These are phyloP conservation scores for Aspergillus clavatus DNA, from an alignment of 2,329 filamentous ascomycete genomes.

Conservation along the genomic window DNA sequence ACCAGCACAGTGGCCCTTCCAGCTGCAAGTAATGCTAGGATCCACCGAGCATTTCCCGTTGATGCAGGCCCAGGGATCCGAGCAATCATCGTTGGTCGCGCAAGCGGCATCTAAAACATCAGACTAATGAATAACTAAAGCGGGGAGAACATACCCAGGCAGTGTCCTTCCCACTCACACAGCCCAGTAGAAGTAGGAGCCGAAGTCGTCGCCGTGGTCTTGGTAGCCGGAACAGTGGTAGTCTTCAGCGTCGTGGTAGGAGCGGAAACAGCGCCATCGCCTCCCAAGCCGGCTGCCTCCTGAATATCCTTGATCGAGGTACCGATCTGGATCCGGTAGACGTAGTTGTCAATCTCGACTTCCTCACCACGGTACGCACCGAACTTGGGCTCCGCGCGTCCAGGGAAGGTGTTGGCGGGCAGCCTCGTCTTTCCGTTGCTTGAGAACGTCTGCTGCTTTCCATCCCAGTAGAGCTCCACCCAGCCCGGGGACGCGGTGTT, in stretches of 20 bases:
- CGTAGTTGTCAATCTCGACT: slow-evolving; percentile 11
- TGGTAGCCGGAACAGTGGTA: too few relatives aligned
- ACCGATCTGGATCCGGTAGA: slow-evolving; percentile 14
- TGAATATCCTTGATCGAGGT: slow-evolving; percentile 11
- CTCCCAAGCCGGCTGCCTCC: slow-evolving; percentile 7
- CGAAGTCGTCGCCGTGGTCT: too few relatives aligned
- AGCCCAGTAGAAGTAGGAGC: too few relatives aligned
- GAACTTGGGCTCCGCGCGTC: slow-evolving; percentile 14
- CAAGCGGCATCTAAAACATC: too few relatives aligned
- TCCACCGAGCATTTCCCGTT: too few relatives aligned
- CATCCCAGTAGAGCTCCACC: slow-evolving; percentile 12
- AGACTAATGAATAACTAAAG: too few relatives aligned
- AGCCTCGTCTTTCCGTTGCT: slow-evolving; percentile 2
- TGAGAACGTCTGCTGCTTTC: slow-evolving; percentile 8
- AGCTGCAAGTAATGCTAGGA: too few relatives aligned
- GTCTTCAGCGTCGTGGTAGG: too few relatives aligned
- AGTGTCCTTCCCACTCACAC: slow-evolving; percentile 1
- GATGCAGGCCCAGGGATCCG: too few relatives aligned
- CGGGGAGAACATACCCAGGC: background rate
- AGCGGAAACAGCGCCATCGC: too few relatives aligned
- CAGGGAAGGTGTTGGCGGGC: slow-evolving; percentile 8
- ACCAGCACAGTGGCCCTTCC: too few relatives aligned
- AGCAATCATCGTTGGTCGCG: too few relatives aligned
- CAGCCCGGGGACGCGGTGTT: slow-evolving; percentile 8
- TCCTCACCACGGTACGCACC: slow-evolving; percentile 16